phyloP scores from a whole-genome alignment of 148 eudicot genomes.

The Vaccinium corymbosum region DNA sequence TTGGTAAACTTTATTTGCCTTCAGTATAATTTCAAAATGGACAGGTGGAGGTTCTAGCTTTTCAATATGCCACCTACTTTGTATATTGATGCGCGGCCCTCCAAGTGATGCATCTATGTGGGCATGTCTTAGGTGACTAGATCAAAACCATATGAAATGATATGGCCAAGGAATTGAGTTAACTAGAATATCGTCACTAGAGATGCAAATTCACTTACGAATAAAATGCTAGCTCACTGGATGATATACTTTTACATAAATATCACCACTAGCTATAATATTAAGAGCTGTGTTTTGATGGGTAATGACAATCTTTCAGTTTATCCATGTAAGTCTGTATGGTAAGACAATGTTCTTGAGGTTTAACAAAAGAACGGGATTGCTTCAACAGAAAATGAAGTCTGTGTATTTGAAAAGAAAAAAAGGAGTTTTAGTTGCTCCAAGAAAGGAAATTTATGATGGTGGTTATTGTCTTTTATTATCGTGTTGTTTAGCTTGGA shows the following conservation, averaged over 20 bases:
- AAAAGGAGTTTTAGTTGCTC: neutral
- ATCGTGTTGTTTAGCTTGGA: neutral
- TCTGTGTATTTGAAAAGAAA: neutral
- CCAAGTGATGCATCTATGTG: neutral
- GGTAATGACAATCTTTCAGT: neutral
- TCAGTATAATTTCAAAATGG: neutral
- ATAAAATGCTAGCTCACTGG: neutral
- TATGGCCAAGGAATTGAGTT: neutral
- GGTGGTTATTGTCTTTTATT: neutral
- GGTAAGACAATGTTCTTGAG: neutral
- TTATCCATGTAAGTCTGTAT: neutral
- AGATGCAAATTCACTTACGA: neutral
- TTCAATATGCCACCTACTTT: neutral
- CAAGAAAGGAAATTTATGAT: neutral
- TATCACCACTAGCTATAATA: neutral
- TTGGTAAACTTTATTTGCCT: constrained; percentile 36
- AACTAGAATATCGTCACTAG: constrained; percentile 6
- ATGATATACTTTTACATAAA: constrained; percentile 4
- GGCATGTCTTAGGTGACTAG: neutral
- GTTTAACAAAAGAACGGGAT: neutral
- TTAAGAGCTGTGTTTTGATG: neutral
- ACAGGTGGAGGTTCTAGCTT: neutral
- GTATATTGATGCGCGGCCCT: neutral
- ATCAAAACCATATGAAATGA: neutral
- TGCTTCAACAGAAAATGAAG: neutral